A percentile compares a stretch with the other conserved stretches of the same genome.
Evolutionary conservation across 805 yeast species (phyloP).

Genomic region (Starmerella tilneyi): DNA sequence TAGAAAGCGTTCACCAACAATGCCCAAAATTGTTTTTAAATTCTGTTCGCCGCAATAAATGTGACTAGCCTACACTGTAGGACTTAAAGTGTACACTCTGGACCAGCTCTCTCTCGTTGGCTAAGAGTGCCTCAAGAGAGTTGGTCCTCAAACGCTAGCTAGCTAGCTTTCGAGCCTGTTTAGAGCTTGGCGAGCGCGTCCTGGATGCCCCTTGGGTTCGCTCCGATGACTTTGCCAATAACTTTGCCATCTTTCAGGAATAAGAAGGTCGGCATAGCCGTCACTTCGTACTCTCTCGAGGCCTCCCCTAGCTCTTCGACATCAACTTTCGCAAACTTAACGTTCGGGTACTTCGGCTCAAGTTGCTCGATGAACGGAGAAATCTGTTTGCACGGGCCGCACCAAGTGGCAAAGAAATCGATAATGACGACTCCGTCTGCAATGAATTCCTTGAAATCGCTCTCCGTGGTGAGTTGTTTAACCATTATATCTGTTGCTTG

Average conservation of each 20-base stretch:
- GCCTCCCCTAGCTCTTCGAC: conserved; percentile 71
- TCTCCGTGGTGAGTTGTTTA: conserved; percentile 37
- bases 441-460: conserved; percentile 60
- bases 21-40: no score
- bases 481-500: no score
- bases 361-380: conserved; percentile 78
- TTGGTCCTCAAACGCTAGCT: no score
- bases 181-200: no score
- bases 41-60: no score
- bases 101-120: no score
- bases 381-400: conserved; percentile 97
- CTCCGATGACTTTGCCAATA: conserved; percentile 76
- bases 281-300: conserved; percentile 58
- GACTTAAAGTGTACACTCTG: no score
- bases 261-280: conserved; percentile 58
- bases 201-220: no score
- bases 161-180: background rate
- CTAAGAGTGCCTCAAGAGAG: no score
- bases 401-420: conserved; percentile 96
- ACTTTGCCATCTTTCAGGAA: conserved; percentile 76
- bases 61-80: no score
- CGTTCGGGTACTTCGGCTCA: conserved; percentile 45
- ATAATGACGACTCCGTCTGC: conserved; percentile 72
- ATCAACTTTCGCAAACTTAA: conserved; percentile 79
- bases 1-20: no score